Evolutionary conservation across 2,329 filamentous ascomycete genomes (phyloP), one percentile per base, ranked within the genome.

Genomic region (Clonostachys rosea): DNA sequence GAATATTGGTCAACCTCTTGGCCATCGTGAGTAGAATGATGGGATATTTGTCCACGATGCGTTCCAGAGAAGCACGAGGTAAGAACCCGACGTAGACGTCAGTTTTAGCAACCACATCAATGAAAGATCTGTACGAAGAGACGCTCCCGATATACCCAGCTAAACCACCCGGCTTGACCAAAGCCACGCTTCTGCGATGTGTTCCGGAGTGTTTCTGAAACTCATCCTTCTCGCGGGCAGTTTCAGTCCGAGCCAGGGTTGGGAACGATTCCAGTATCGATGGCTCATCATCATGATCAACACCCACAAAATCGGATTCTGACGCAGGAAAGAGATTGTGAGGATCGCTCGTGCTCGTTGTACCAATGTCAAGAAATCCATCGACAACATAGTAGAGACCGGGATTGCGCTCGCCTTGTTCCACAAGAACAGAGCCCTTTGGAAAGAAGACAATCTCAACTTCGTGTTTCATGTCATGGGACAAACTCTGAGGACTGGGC

Each of bases 361-460:
- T 86, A 51, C 90, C 91, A 40, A 97, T 91, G 59, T 99, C 94
- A 35, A 99, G 71, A 58, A 99, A 99, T 0, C 94, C 94, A 63
- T 99, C 94, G 44, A 99, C 87, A 4, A 99, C 92, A 66, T 99
- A 99, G 69, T 99, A 99, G 1, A 99, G 66, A 0, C 94, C 94
- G 0, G 94, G 94, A 56, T 95, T 96, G n/a, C 94, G 81, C 64
- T 99, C 94, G 10, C 94, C 92, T 68, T 97, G 91, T 60, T 99
- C 94, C 1, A 99, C 91, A 14, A 99, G 76, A 1, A 99, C 87
- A 2, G 94, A 92, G 3, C 89, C 91, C 63, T 97, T 89, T 0
- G 91, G 92, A 54, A 99, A 99, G 69, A 89, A 97, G 6, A 99
- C 94, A 54, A 99, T 96, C 61, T 99, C 94, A 4, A 97, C 82